A percentile compares a stretch with the other conserved stretches of the same genome.
Evolutionary conservation across 73 alveolate species (phyloP).

Genomic region (Tetrahymena malaccensis): DNA sequence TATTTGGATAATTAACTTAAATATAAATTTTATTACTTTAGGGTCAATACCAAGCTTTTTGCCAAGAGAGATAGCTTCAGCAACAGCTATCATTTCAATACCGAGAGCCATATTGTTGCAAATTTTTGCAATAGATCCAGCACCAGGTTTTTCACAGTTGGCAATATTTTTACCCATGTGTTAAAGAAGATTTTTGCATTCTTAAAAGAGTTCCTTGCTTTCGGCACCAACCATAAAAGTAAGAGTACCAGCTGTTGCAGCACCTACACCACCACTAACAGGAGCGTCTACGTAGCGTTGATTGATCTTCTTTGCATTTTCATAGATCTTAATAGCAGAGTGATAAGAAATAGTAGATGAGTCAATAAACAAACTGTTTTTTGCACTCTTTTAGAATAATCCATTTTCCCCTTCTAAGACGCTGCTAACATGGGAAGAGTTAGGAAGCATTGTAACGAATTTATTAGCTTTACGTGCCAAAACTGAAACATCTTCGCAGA

Average conservation of each 20-base stretch:
- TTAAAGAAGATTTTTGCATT: conserved; percentile 24
- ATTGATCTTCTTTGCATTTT: conserved; percentile 50
- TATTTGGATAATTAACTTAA: not conserved
- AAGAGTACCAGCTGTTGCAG: conserved; percentile 67
- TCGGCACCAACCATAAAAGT: conserved; percentile 86
- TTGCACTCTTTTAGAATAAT: conserved; percentile 44
- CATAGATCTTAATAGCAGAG: conserved; percentile 57
- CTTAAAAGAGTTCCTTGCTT: conserved; percentile 42
- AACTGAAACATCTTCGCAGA: conserved; percentile 29
- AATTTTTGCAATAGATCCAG: conserved; percentile 70
- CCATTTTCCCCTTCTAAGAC: conserved; percentile 58
- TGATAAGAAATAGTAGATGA: conserved; percentile 66
- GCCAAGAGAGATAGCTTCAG: conserved; percentile 67
- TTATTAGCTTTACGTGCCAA: conserved; percentile 17
- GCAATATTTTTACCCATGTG: conserved; percentile 71
- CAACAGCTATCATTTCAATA: conserved; percentile 57
- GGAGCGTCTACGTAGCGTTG: conserved; percentile 65
- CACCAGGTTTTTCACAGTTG: conserved; percentile 72
- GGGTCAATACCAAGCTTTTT: conserved; percentile 73
- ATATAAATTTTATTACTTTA: not conserved
- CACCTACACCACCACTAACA: conserved; percentile 78
- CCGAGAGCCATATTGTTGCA: conserved; percentile 69
- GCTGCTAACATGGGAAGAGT: conserved; percentile 53
- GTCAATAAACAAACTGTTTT: conserved; percentile 53
- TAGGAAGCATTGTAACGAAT: conserved; percentile 59